Percentiles rank a stretch among this genome's conserved stretches.
These are phyloP conservation scores for Xerophyta viscosa DNA, from an alignment of 106 monocot genomes.

Conservation along the genomic window DNA sequence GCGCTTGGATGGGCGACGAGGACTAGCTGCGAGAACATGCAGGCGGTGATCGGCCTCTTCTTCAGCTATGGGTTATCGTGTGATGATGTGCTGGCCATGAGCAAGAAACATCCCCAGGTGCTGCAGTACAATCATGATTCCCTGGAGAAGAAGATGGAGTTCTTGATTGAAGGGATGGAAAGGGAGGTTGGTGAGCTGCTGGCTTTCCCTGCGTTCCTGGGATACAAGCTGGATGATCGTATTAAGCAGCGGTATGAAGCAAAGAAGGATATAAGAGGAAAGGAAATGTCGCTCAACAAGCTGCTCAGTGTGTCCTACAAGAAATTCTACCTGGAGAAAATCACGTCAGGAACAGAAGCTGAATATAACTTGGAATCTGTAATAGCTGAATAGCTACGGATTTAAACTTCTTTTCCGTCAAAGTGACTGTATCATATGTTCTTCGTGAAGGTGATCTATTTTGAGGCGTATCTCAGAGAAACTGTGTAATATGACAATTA, in stretches of 20 bases:
- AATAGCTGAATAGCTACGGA: neutral
- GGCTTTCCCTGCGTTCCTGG: conserved; percentile 69
- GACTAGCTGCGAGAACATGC: conserved; percentile 71
- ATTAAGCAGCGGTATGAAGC: conserved; percentile 66
- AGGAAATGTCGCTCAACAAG: conserved; percentile 60
- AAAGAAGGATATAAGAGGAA: conserved; percentile 44
- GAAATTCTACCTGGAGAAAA: conserved; percentile 27
- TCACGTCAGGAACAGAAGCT: neutral
- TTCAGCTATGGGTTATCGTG: conserved; percentile 38
- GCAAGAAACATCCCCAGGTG: conserved; percentile 71
- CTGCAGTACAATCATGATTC: conserved; percentile 59
- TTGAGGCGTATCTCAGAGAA: too few relatives aligned
- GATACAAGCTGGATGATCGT: conserved; percentile 70
- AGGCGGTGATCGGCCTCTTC: conserved; percentile 42
- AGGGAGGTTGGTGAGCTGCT: conserved; percentile 68
- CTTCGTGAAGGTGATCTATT: too few relatives aligned
- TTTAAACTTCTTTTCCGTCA: too few relatives aligned
- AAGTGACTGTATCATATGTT: too few relatives aligned
- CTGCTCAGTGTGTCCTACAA: conserved; percentile 49
- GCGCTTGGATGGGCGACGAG: conserved; percentile 44
- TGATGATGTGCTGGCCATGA: conserved; percentile 56
- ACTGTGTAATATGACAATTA: too few relatives aligned
- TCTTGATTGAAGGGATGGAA: conserved; percentile 51
- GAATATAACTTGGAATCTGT: neutral
- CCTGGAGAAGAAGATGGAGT: conserved; percentile 70